phyloP scores from a whole-genome alignment of 2,329 filamentous ascomycete genomes.

The Cordyceps sp. region DNA sequence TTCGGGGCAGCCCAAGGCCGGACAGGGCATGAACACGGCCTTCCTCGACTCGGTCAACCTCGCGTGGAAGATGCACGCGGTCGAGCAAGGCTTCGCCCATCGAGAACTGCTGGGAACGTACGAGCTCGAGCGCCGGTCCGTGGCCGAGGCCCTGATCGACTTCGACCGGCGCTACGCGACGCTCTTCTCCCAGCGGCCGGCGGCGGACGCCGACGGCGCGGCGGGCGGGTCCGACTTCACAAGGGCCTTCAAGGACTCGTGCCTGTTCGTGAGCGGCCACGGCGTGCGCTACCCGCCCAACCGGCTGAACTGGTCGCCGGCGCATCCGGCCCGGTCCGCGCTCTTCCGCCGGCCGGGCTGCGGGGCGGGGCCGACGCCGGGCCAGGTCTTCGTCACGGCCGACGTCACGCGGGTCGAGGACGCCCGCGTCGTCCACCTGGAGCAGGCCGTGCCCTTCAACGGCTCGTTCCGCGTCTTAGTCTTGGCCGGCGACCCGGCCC shows the following conservation, averaged over 20 bases:
- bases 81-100: conserved; percentile 66
- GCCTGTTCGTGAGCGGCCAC: conserved; percentile 86
- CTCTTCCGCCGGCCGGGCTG: too few relatives aligned
- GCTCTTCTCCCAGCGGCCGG: conserved; percentile 67
- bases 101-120: conserved; percentile 69
- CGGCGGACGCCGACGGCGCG: conserved; percentile 24
- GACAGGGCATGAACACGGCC: conserved; percentile 67
- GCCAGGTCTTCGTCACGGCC: conserved; percentile 59
- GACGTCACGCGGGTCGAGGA: conserved; percentile 78
- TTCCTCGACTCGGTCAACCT: conserved; percentile 75
- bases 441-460: conserved; percentile 80
- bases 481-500: conserved; percentile 55
- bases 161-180: conserved; percentile 86
- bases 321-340: conserved; percentile 63
- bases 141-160: conserved; percentile 68
- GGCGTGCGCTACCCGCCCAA: conserved; percentile 77
- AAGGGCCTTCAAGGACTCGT: conserved; percentile 77
- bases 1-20: conserved; percentile 54
- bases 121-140: conserved; percentile 67
- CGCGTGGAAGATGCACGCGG: conserved; percentile 90
- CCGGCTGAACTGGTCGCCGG: conserved; percentile 63
- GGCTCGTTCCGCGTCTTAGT: conserved; percentile 76
- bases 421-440: conserved; percentile 76
- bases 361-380: conserved; percentile 50
- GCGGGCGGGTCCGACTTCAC: conserved; percentile 49